Conservation (phyloP, 2,329 filamentous ascomycete species). For the Sporothrix mexicana region DNA sequence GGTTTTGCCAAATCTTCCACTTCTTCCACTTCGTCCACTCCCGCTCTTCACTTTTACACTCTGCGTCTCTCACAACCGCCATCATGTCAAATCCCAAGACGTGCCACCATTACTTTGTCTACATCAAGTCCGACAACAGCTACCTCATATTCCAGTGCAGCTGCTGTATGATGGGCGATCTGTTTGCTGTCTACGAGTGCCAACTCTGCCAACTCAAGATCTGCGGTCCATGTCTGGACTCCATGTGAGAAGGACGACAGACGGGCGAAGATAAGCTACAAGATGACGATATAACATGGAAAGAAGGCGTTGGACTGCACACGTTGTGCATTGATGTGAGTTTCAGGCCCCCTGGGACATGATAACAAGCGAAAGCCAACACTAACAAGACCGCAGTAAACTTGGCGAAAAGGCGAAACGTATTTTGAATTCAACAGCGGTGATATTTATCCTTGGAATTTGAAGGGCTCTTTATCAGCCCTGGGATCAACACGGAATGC, state of each 20-base stretch:
- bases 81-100: conserved; percentile 43
- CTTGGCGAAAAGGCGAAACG: conserved; percentile 9
- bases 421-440: not conserved
- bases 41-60: not conserved
- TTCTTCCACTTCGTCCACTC: not conserved
- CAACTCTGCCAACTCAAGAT: conserved; percentile 70
- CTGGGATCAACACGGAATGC: not conserved
- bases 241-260: not conserved
- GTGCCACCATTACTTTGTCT: conserved; percentile 67
- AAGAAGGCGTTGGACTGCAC: not conserved
- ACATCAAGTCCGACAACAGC: conserved; percentile 71
- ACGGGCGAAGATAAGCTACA: too few species aligned
- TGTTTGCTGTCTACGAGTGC: conserved; percentile 74
- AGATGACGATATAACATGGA: not conserved
- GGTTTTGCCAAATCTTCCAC: not conserved
- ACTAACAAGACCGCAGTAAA: not conserved
- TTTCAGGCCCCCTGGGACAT: not conserved
- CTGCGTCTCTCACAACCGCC: not conserved
- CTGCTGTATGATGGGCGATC: conserved; percentile 67
- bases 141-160: conserved; percentile 70
- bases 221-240: conserved; percentile 63
- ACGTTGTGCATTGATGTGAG: not conserved
- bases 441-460: conserved; percentile 2
- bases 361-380: not conserved
- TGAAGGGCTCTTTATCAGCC: not conserved